Base-by-base conservation (phyloP, 2,329 filamentous ascomycete species). In the Xylariaceae sp. region DNA sequence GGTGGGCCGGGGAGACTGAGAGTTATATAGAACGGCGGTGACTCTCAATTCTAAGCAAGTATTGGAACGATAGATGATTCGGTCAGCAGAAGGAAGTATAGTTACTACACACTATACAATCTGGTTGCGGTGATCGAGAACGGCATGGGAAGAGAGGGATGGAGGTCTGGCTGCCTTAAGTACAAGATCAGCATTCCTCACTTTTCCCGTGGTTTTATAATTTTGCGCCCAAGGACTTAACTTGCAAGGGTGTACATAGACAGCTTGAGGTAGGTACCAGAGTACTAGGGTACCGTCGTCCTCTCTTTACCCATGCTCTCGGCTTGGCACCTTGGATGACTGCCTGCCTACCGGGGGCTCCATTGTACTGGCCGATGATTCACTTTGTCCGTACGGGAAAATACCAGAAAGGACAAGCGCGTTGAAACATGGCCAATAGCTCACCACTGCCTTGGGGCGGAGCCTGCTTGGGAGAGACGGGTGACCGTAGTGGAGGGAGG, bases 321-420 rank as follows among this genome's bases (percentile, higher is more conserved):
- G 11, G 22, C 22, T 26, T 26, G 22, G 22, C 22, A 26, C 6
- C 22, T 11, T 26, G 22, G 22, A 26, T 26, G 22, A 6, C 22
- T 26, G 22, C 22, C 22, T 26, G 22, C 22, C 22, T 26, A 26
- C 22, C 6, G 22, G 37, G 12, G n/a, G n/a, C n/a, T n/a, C n/a
- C n/a, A n/a, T n/a, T n/a, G n/a, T n/a, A n/a, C n/a, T n/a, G 22
- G 42, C 49, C 54, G 51, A 54, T 56, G 46, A 53, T 50, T 56
- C 53, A 57, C 34, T 47, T 48, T 43, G 39, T 38, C 44, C 50
- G 37, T 44, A 42, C 43, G 38, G 47, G 43, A 47, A 34, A 42
- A 45, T 35, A 47, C 54, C 36, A 51, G 52, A 56, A 46, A 41
- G 53, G 55, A 55, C 56, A 55, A 50, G 55, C 45, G 52, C 48